Evolutionary conservation across 352 stramenopile species (phyloP), one percentile per base, ranked within the genome.

Genomic region (Globisporangium okanoganense): DNA sequence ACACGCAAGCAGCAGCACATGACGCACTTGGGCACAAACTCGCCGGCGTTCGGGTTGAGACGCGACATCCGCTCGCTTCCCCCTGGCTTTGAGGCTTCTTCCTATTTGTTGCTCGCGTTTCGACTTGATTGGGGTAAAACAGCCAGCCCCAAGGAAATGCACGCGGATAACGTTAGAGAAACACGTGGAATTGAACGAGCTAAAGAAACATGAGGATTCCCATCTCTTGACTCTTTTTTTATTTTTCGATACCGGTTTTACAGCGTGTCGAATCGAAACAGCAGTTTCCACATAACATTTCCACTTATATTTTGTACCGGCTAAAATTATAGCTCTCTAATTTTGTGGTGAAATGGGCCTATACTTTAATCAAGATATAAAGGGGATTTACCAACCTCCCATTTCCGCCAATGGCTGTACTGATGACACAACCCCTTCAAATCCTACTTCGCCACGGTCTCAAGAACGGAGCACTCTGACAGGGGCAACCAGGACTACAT

Each of bases 41-140:
- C 84, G 75, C 82, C 81, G n/a, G 84, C 84, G 67, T 93, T 89
- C 56, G 84, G 84, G 65, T 93, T 93, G 58, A 93, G 78, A 48
- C 66, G 70, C 40, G 74, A 78, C 69, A 79, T 79, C 24, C 43
- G 56, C 33, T 51, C 14, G 45, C 29, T 53, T 43, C 25, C 6
- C 29, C 29, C 29, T 33, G 6, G 7, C 22, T 49, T 59, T 57
- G n/a, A n/a, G n/a, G n/a, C 18, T 33, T 33, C 29, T 33, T 33
- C 29, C 29, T n/a, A n/a, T n/a, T 14, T 51, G n/a, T 20, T 25
- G 40, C 47, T 52, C 13, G 44, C 9, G 45, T 52, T 24, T 22
- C 18, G 40, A 47, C 18, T 47, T 47, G 40, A 24, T 47, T 47
- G 38, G 38, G 38, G 38, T 20, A 44, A 44, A 44, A 44, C 38